phyloP scores from a whole-genome alignment of 2,329 filamentous ascomycete species.

The Pseudocercospora vitis region DNA sequence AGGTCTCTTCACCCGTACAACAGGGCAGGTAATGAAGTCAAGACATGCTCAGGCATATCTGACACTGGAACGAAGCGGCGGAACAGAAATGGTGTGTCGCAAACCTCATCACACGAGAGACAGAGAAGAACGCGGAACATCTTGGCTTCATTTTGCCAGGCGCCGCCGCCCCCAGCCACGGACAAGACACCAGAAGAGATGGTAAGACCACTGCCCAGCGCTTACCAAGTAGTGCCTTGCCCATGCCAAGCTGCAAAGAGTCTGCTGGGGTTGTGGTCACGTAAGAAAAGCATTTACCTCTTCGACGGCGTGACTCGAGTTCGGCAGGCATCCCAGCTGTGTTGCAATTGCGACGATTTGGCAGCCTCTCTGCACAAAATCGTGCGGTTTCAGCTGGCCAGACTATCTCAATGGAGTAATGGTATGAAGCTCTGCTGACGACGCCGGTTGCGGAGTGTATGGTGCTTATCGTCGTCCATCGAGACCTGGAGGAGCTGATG shows the following conservation, averaged over 20 bases:
- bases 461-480: too few relatives aligned
- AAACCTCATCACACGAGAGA: background rate
- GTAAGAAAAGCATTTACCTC: too few relatives aligned
- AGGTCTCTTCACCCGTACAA: background rate
- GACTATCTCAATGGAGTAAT: too few relatives aligned
- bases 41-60: too few relatives aligned
- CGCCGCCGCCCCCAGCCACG: background rate
- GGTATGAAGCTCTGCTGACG: too few relatives aligned
- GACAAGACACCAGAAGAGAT: slow-evolving; percentile 5
- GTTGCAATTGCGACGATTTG: too few relatives aligned
- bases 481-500: background rate
- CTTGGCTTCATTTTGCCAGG: background rate
- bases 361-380: too few relatives aligned
- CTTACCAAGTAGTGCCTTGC: background rate
- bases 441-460: too few relatives aligned
- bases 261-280: background rate
- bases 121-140: background rate
- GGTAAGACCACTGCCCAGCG: background rate
- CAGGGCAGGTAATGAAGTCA: background rate
- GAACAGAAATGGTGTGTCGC: background rate
- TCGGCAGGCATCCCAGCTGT: too few relatives aligned
- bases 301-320: too few relatives aligned
- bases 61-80: too few relatives aligned
- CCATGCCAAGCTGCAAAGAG: background rate
- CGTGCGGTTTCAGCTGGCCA: too few relatives aligned